Evolutionary conservation across 495 filamentous ascomycete genomes (phyloP).

Genomic region (Penicillium pancosmium): DNA sequence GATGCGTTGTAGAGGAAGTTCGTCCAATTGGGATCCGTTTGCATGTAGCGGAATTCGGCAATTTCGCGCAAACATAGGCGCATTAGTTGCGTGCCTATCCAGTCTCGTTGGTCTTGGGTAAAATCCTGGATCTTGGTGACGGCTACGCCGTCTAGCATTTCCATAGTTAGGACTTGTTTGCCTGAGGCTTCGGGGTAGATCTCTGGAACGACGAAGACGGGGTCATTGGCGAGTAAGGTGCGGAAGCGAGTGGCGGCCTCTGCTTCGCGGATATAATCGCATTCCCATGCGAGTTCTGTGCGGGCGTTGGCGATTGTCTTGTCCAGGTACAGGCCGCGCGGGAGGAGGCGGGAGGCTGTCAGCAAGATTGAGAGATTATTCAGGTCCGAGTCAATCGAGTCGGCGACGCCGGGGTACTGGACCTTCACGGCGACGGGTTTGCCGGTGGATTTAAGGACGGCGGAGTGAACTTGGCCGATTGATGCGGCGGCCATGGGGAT

Average conservation of each 20-base stretch:
- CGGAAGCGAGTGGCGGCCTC: constrained; percentile 74
- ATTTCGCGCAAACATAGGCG: constrained; percentile 93
- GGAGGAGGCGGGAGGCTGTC: constrained; percentile 84
- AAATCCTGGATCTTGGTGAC: constrained; percentile 81
- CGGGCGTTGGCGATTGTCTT: constrained; percentile 98
- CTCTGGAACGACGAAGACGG: constrained; percentile 76
- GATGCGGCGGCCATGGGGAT: constrained; percentile 95
- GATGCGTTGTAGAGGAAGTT: constrained; percentile 90
- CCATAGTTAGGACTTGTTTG: constrained; percentile 88
- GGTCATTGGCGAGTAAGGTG: constrained; percentile 69
- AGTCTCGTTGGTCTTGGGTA: constrained; percentile 81
- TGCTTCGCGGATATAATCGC: constrained; percentile 90
- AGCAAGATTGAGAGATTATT: constrained; percentile 90
- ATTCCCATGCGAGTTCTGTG: constrained; percentile 92
- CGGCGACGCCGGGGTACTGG: constrained; percentile 95
- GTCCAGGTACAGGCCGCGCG: constrained; percentile 90
- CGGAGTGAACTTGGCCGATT: constrained; percentile 94
- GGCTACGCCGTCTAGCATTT: constrained; percentile 82
- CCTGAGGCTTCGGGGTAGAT: constrained; percentile 81
- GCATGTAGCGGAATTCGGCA: constrained; percentile 93
- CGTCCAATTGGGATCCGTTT: constrained; percentile 99
- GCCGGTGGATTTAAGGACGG: constrained; percentile 73
- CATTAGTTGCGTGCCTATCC: constrained; percentile 87
- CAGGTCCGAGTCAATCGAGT: constrained; percentile 92
- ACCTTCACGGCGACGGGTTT: constrained; percentile 89